Conservation (phyloP, 2,329 filamentous ascomycete genomes). For the Pseudopithomyces chartarum region DNA sequence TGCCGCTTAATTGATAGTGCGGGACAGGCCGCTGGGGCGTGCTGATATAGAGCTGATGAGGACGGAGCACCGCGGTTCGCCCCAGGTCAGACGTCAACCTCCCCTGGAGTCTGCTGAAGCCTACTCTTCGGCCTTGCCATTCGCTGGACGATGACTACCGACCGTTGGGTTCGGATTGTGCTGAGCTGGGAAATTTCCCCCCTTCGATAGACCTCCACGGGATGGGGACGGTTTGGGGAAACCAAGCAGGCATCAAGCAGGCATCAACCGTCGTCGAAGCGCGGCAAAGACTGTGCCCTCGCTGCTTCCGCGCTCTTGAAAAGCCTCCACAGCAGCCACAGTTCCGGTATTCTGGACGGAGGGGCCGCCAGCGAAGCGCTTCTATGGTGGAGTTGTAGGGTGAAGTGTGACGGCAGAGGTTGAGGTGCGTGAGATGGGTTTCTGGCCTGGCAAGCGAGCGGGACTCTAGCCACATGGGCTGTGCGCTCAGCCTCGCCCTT, state of each 20-base stretch:
- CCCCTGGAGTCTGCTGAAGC: constrained; percentile 1
- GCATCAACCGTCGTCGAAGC: constrained; percentile 33
- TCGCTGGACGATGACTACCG: background rate
- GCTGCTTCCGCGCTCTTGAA: constrained; percentile 25
- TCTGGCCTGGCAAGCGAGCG: constrained; percentile 18
- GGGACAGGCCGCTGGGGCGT: constrained; percentile 19
- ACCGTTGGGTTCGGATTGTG: background rate
- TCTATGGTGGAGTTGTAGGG: constrained; percentile 18
- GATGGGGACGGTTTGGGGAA: background rate
- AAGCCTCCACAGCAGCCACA: constrained; percentile 20
- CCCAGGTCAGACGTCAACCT: background rate
- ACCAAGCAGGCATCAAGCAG: constrained; percentile 26
- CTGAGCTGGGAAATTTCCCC: background rate
- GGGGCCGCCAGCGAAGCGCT: constrained; percentile 8
- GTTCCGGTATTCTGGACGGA: constrained; percentile 8
- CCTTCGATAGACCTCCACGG: background rate
- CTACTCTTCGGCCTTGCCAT: background rate
- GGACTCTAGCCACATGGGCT: constrained; percentile 21
- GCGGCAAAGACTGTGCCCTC: constrained; percentile 30
- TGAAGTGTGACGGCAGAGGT: constrained; percentile 14
- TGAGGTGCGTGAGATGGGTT: constrained; percentile 15
- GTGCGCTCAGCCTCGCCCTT: constrained; percentile 23
- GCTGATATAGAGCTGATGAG: constrained; percentile 20
- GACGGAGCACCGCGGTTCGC: background rate
- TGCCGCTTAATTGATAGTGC: constrained; percentile 28